phyloP scores from a whole-genome alignment of 352 stramenopile genomes.

The Phytopythium aichiense region DNA sequence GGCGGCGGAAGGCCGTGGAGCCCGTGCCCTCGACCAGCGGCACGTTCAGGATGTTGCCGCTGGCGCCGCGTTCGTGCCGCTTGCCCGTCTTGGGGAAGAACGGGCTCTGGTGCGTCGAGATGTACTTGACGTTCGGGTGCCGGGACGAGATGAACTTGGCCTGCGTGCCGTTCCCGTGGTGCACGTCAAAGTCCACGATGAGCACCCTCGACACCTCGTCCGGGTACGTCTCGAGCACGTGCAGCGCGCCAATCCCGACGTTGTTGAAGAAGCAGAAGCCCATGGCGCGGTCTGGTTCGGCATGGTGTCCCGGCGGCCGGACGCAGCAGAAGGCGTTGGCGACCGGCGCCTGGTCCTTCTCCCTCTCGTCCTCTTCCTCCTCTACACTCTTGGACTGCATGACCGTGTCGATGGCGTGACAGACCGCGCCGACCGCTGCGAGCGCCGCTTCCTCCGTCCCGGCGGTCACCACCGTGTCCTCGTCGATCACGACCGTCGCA shows the following conservation, averaged over 20 bases:
- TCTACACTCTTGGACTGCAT: slow-evolving; percentile 13
- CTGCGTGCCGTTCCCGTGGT: slow-evolving; percentile 88
- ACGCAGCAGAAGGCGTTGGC: slow-evolving; percentile 89
- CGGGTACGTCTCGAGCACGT: slow-evolving; percentile 77
- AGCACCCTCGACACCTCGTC: slow-evolving; percentile 34
- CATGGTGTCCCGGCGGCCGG: slow-evolving; percentile 58
- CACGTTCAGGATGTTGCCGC: slow-evolving; percentile 46
- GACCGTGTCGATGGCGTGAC: slow-evolving; percentile 37
- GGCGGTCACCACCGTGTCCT: slow-evolving; percentile 29
- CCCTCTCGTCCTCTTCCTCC: background rate
- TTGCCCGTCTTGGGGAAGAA: slow-evolving; percentile 44
- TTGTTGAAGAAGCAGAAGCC: slow-evolving; percentile 98
- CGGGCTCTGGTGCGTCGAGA: slow-evolving; percentile 53
- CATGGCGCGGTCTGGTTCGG: slow-evolving; percentile 40
- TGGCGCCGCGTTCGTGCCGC: slow-evolving; percentile 26
- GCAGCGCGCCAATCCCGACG: slow-evolving; percentile 90
- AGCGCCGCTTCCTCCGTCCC: slow-evolving; percentile 28
- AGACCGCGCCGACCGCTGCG: slow-evolving; percentile 26
- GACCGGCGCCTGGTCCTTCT: slow-evolving; percentile 4
- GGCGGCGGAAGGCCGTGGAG: slow-evolving; percentile 26
- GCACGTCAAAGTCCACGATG: slow-evolving; percentile 77
- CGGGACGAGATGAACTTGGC: slow-evolving; percentile 24
- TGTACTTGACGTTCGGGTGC: slow-evolving; percentile 33
- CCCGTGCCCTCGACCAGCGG: slow-evolving; percentile 30
- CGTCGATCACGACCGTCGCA: slow-evolving; percentile 20